Conservation (phyloP, 2,329 filamentous ascomycete species). For the Nemania sp. region DNA sequence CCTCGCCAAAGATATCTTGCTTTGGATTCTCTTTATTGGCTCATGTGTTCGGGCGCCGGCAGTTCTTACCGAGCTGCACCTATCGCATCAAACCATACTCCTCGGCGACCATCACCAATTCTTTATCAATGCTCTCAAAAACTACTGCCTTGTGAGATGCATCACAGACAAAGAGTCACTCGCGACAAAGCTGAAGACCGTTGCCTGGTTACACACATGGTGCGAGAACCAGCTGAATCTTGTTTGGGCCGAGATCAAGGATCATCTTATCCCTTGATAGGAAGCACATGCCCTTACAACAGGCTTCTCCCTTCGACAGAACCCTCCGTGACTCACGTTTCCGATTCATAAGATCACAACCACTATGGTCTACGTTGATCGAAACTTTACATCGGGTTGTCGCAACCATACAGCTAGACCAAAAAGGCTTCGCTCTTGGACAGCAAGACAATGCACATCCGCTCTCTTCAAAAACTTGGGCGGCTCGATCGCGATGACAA, state of each 20-base stretch:
- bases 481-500: background rate
- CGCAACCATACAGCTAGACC: too few relatives aligned
- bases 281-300: background rate
- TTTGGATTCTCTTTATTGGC: slow-evolving; percentile 40
- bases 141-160: slow-evolving; percentile 33
- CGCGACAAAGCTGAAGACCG: slow-evolving; percentile 29
- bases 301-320: background rate
- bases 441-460: slow-evolving; percentile 7
- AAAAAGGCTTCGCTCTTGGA: slow-evolving; percentile 7
- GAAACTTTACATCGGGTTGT: too few relatives aligned
- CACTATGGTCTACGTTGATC: too few relatives aligned
- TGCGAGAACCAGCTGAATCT: slow-evolving; percentile 38
- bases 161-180: slow-evolving; percentile 34
- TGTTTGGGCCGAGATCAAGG: slow-evolving; percentile 35
- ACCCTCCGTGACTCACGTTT: background rate
- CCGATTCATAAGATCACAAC: too few relatives aligned
- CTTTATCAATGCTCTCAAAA: slow-evolving; percentile 36
- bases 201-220: slow-evolving; percentile 40
- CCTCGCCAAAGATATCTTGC: slow-evolving; percentile 35
- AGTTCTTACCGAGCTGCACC: slow-evolving; percentile 13
- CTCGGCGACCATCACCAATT: slow-evolving; percentile 35
- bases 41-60: slow-evolving; percentile 37
- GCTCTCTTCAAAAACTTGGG: background rate
- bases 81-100: slow-evolving; percentile 22
- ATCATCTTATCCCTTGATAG: slow-evolving; percentile 25